Conservation (phyloP, 2,329 filamentous ascomycete species). For the Drechslerella coelobrocha region DNA sequence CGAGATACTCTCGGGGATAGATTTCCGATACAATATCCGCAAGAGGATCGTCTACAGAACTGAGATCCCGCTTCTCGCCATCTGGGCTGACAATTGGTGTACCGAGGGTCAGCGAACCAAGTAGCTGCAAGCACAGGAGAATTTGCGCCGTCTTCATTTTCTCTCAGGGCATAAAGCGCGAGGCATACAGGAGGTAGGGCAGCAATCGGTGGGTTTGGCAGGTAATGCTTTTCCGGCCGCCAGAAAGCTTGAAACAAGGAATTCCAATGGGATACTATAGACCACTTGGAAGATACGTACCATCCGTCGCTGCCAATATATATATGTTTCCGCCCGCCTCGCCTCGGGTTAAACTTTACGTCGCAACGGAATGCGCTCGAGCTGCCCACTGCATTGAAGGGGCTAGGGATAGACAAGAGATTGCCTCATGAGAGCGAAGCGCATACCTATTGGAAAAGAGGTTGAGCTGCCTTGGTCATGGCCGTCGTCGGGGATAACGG, state of each 20-base stretch:
- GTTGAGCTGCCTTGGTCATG: no score
- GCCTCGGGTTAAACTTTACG: no score
- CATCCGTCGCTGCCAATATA: not conserved
- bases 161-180: not conserved
- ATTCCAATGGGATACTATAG: not conserved
- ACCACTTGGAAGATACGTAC: conserved; percentile 15
- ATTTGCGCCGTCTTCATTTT: conserved; percentile 26
- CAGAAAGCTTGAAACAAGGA: not conserved
- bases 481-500: no score
- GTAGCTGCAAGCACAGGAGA: conserved; percentile 15
- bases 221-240: no score
- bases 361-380: no score
- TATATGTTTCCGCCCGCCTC: no score
- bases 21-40: conserved; percentile 36
- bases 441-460: no score
- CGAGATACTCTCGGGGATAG: conserved; percentile 43
- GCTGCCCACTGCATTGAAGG: no score
- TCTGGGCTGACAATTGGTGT: conserved; percentile 9
- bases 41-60: conserved; percentile 18
- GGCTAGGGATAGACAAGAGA: no score
- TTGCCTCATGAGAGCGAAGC: no score
- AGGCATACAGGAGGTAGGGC: no score
- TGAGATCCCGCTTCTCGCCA: conserved; percentile 25
- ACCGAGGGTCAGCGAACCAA: conserved; percentile 4
- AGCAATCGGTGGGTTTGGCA: no score